Percentiles rank a stretch among this genome's conserved stretches.
These are phyloP conservation scores for Monosporozyma yasuniensis DNA, from an alignment of 805 yeast genomes.

Conservation along the genomic window DNA sequence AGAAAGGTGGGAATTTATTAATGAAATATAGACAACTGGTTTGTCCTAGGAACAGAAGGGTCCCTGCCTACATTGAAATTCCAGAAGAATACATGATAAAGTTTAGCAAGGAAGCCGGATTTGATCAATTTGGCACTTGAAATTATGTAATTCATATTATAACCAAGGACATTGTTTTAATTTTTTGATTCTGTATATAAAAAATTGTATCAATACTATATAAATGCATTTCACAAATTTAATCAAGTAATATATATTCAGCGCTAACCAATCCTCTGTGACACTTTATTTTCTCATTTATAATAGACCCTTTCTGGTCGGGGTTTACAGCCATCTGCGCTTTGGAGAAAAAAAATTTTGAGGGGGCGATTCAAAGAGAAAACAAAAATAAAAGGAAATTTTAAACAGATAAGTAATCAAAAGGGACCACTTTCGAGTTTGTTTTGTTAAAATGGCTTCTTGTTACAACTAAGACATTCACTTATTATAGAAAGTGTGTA, in stretches of 20 bases:
- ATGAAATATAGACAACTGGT: slow-evolving; percentile 18
- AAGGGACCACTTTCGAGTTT: neutral
- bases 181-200: neutral
- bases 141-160: neutral
- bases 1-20: slow-evolving; percentile 18
- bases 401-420: neutral
- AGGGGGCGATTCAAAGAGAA: neutral
- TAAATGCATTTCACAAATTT: too few relatives aligned
- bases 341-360: neutral
- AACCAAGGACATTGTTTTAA: neutral
- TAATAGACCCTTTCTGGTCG: neutral
- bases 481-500: neutral
- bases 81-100: slow-evolving; percentile 12
- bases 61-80: slow-evolving; percentile 18
- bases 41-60: slow-evolving; percentile 18
- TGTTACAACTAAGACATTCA: neutral
- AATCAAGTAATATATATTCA: too few relatives aligned
- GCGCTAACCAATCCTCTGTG: too few relatives aligned
- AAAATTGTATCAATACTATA: neutral
- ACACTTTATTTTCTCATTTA: too few relatives aligned
- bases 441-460: neutral
- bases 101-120: neutral
- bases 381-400: too few relatives aligned
- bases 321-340: neutral
- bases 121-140: neutral